phyloP scores from a whole-genome alignment of 192 early-diverging fungal species.

The Linnemannia zychae region DNA sequence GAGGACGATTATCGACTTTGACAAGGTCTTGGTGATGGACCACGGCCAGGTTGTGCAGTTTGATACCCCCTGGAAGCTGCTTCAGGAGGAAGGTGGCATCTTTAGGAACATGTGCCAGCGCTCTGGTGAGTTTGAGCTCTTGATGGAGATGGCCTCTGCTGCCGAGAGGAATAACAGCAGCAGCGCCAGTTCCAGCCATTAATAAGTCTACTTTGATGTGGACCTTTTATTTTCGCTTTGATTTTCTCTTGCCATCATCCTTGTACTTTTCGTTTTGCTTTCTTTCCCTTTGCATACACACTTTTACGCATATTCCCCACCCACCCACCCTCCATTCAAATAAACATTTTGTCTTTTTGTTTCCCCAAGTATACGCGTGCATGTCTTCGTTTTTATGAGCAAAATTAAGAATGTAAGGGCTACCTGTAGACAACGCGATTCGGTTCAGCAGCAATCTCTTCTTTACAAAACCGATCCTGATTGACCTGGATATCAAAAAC shows the following conservation, averaged over 20 bases:
- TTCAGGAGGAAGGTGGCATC: slow-evolving; percentile 69
- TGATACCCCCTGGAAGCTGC: slow-evolving; percentile 72
- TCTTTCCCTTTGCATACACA: neutral
- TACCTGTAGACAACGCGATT: slow-evolving; percentile 13
- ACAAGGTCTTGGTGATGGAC: slow-evolving; percentile 85
- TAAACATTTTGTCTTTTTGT: neutral
- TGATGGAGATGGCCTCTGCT: slow-evolving; percentile 59
- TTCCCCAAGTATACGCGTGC: neutral
- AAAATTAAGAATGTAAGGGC: neutral
- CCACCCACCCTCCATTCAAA: neutral
- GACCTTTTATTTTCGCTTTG: neutral
- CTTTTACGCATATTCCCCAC: neutral
- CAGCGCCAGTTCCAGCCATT: neutral
- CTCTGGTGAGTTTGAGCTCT: slow-evolving; percentile 84
- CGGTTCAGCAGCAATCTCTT: slow-evolving; percentile 19
- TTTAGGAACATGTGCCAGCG: slow-evolving; percentile 87
- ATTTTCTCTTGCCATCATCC: neutral
- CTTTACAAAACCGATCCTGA: slow-evolving; percentile 41
- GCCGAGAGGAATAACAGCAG: slow-evolving; percentile 29
- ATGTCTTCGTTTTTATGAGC: neutral
- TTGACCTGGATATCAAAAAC: slow-evolving; percentile 40
- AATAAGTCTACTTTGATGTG: neutral
- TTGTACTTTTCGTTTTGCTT: neutral
- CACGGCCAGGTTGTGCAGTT: slow-evolving; percentile 75
- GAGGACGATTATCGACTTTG: slow-evolving; percentile 90